phyloP scores from a whole-genome alignment of 2,329 filamentous ascomycete species.

The Pleoardoris graminearum region DNA sequence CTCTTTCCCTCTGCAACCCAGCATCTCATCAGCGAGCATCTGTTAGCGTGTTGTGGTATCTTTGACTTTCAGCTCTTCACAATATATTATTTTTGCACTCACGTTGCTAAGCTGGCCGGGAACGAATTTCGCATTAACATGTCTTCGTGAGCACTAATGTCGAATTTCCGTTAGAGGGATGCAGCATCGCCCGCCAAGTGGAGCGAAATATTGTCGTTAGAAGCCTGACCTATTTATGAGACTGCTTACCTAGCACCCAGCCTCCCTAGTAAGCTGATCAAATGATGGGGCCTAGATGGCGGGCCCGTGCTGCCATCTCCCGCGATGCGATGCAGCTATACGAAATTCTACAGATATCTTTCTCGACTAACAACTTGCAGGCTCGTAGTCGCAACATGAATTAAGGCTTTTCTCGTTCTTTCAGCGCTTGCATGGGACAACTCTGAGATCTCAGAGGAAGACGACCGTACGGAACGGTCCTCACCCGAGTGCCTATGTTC shows the following conservation, averaged over 20 bases:
- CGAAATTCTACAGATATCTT: background rate
- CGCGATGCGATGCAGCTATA: background rate
- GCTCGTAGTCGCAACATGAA: no score
- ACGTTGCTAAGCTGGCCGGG: background rate
- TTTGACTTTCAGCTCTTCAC: slow-evolving; percentile 9
- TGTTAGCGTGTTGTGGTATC: slow-evolving; percentile 12
- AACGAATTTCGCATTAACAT: background rate
- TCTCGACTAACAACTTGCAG: no score
- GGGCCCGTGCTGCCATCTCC: background rate
- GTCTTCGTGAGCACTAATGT: background rate
- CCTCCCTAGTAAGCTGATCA: slow-evolving; percentile 18
- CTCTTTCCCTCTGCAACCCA: background rate
- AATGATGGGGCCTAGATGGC: slow-evolving; percentile 4
- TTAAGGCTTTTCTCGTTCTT: no score
- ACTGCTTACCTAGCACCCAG: slow-evolving; percentile 23
- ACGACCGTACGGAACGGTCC: no score
- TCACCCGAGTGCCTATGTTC: no score
- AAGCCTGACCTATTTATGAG: slow-evolving; percentile 29
- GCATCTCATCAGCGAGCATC: slow-evolving; percentile 16
- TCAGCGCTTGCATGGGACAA: no score
- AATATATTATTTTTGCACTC: slow-evolving; percentile 16
- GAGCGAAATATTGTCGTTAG: slow-evolving; percentile 1
- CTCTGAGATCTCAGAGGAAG: no score
- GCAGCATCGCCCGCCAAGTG: background rate
- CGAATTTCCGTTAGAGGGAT: background rate